Evolutionary conservation across 495 filamentous ascomycete species (phyloP).

Genomic region (Astrocystis sublimbata): DNA sequence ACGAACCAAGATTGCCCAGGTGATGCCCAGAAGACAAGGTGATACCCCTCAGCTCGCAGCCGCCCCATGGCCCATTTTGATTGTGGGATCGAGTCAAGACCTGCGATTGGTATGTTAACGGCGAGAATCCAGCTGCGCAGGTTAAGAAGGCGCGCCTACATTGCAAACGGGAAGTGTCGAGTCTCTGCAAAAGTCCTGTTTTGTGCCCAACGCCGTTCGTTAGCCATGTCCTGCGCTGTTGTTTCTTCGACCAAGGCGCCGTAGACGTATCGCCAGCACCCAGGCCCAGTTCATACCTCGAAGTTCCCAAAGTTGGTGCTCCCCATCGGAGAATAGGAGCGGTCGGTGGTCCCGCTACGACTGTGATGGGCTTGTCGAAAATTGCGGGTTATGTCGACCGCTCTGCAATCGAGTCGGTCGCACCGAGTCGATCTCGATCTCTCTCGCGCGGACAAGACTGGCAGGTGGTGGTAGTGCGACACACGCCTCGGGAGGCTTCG

Average conservation of each 20-base stretch:
- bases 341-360: slow-evolving; percentile 28
- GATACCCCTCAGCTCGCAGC: slow-evolving; percentile 75
- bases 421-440: not conserved
- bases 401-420: not conserved
- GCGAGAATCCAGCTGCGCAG: slow-evolving; percentile 21
- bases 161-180: slow-evolving; percentile 96
- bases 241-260: not conserved
- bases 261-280: not conserved
- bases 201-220: not conserved
- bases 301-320: slow-evolving; percentile 87
- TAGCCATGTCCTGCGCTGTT: not conserved
- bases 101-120: slow-evolving; percentile 31
- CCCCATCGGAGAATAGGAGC: slow-evolving; percentile 48
- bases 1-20: slow-evolving; percentile 84
- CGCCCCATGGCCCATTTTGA: slow-evolving; percentile 55
- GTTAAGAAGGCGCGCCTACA: slow-evolving; percentile 59
- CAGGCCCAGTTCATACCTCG: slow-evolving; percentile 60
- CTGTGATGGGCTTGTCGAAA: not conserved
- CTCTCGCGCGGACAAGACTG: no score
- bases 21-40: slow-evolving; percentile 59
- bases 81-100: slow-evolving; percentile 45
- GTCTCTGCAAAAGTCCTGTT: slow-evolving; percentile 90
- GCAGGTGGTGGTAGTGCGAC: not conserved
- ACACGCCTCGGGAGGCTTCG: not conserved
- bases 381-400: not conserved